Evolutionary conservation across 805 yeast genomes (phyloP).

Genomic region (Saccharomyces kudriavzevii): DNA sequence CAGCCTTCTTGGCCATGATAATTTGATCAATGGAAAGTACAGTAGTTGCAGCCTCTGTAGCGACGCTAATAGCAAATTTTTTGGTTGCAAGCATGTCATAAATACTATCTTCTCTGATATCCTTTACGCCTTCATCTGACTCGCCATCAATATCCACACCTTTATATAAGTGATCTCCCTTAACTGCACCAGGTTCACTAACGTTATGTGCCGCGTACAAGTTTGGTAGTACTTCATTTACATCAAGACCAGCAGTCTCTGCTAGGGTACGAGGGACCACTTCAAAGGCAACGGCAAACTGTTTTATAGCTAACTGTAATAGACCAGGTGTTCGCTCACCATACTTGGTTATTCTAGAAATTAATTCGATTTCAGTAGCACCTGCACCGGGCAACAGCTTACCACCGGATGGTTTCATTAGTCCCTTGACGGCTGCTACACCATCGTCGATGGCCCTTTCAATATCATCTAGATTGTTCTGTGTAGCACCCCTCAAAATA

Average conservation of each 20-base stretch:
- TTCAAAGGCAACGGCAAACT: slow-evolving; percentile 90
- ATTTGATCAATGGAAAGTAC: slow-evolving; percentile 78
- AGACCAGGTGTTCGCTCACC: slow-evolving; percentile 95
- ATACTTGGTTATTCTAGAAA: slow-evolving; percentile 64
- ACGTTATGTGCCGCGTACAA: slow-evolving; percentile 77
- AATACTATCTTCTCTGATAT: slow-evolving; percentile 61
- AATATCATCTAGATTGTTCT: slow-evolving; percentile 83
- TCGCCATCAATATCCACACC: slow-evolving; percentile 81
- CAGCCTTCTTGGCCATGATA: slow-evolving; percentile 98
- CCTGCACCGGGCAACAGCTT: slow-evolving; percentile 93
- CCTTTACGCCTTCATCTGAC: slow-evolving; percentile 56
- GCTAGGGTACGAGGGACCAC: slow-evolving; percentile 87
- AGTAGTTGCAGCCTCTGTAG: slow-evolving; percentile 91
- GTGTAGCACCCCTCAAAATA: slow-evolving; percentile 92
- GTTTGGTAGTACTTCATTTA: slow-evolving; percentile 81
- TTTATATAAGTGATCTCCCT: slow-evolving; percentile 29
- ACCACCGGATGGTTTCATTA: slow-evolving; percentile 69
- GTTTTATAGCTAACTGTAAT: slow-evolving; percentile 86
- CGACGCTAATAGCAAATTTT: slow-evolving; percentile 80
- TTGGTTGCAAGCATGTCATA: slow-evolving; percentile 76
- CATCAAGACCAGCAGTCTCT: slow-evolving; percentile 88
- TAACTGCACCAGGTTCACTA: slow-evolving; percentile 7
- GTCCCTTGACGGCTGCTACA: slow-evolving; percentile 82
- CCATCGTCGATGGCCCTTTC: slow-evolving; percentile 98
- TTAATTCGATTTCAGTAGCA: slow-evolving; percentile 83